Conservation (phyloP, 2,329 filamentous ascomycete genomes). For the Immersiporthe knoxdaviesiana region DNA sequence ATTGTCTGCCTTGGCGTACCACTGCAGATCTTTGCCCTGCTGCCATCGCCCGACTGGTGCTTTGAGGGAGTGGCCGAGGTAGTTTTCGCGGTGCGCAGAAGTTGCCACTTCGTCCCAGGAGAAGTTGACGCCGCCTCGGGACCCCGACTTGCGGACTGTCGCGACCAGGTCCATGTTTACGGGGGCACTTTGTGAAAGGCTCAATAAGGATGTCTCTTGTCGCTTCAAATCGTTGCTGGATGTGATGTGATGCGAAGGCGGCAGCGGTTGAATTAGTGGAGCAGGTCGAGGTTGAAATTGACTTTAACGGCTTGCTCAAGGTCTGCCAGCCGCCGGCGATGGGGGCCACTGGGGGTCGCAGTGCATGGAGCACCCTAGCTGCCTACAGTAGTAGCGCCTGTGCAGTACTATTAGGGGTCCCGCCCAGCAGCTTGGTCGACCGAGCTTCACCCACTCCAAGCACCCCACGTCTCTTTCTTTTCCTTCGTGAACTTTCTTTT, state of each 20-base stretch:
- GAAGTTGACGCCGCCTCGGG: constrained; percentile 92
- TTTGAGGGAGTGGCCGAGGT: constrained; percentile 88
- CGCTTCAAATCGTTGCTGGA: neutral
- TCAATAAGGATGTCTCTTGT: neutral
- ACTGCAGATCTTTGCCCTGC: constrained; percentile 69
- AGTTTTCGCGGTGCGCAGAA: constrained; percentile 85
- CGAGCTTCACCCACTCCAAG: neutral
- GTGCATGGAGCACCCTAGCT: constrained; percentile 6
- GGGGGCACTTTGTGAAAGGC: neutral
- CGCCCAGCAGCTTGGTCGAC: too few species aligned
- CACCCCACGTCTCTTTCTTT: neutral
- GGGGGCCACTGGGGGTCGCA: neutral
- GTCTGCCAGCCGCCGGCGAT: neutral
- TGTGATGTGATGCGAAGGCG: neutral
- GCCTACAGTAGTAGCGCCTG: too few species aligned
- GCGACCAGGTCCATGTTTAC: constrained; percentile 89
- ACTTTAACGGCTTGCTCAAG: neutral
- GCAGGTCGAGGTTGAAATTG: neutral
- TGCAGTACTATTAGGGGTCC: too few species aligned
- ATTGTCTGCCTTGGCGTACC: constrained; percentile 65
- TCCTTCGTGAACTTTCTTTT: constrained; percentile 1
- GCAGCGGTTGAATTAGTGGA: neutral
- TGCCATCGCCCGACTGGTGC: constrained; percentile 93
- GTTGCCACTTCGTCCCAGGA: constrained; percentile 93
- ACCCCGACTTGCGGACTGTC: constrained; percentile 86